Conservation (phyloP, 2,329 filamentous ascomycete genomes). For the Neofusicoccum cordaticola region DNA sequence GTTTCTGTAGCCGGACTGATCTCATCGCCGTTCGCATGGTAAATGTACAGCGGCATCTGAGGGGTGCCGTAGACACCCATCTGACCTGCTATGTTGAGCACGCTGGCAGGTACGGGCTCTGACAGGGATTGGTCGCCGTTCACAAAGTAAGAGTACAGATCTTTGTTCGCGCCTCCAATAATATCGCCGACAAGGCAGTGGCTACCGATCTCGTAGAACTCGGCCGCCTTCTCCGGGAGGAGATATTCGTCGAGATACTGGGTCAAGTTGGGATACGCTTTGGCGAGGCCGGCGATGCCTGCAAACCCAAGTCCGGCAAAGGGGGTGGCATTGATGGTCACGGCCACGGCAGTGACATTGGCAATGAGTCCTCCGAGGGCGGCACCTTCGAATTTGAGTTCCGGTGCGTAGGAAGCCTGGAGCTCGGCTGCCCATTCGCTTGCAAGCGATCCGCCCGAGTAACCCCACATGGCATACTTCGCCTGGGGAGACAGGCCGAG, state of each 20-base stretch:
- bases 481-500: not conserved
- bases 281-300: slow-evolving; percentile 24
- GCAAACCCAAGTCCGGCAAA: slow-evolving; percentile 26
- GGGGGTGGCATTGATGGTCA: slow-evolving; percentile 24
- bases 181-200: slow-evolving; percentile 14
- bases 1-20: slow-evolving; percentile 28
- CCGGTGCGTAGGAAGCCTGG: slow-evolving; percentile 27
- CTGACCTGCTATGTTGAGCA: slow-evolving; percentile 14
- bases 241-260: slow-evolving; percentile 16
- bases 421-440: slow-evolving; percentile 28
- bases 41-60: slow-evolving; percentile 28
- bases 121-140: slow-evolving; percentile 15
- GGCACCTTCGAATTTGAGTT: slow-evolving; percentile 28
- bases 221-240: slow-evolving; percentile 6
- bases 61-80: slow-evolving; percentile 23
- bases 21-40: slow-evolving; percentile 33
- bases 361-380: slow-evolving; percentile 32
- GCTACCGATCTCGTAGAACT: slow-evolving; percentile 17
- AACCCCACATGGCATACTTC: slow-evolving; percentile 24
- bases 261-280: slow-evolving; percentile 24
- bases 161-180: slow-evolving; percentile 14
- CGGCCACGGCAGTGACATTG: slow-evolving; percentile 26
- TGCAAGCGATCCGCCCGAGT: slow-evolving; percentile 27
- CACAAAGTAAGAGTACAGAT: slow-evolving; percentile 22
- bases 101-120: slow-evolving; percentile 4